Percentiles rank a stretch among this genome's conserved stretches.
Conservation (phyloP, 1,284 basidiomycete species). For the Wolfiporia cocos region DNA sequence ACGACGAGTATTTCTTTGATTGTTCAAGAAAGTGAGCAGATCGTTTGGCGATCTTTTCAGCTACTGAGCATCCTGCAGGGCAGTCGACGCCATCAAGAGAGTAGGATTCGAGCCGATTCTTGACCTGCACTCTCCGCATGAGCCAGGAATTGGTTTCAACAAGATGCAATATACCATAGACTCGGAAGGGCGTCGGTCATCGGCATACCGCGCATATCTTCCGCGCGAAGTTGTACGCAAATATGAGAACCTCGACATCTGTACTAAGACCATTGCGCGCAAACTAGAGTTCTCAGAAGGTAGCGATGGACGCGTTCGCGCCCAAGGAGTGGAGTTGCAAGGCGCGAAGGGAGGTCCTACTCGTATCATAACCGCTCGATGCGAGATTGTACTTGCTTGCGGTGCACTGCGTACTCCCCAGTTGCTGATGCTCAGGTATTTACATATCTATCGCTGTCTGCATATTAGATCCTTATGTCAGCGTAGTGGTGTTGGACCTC, state of each 20-base stretch:
- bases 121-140: background rate
- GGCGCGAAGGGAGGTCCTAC: conserved; percentile 3
- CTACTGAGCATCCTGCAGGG: background rate
- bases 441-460: background rate
- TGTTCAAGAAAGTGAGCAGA: no score
- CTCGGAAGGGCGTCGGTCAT: background rate
- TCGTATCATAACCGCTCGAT: conserved; percentile 16
- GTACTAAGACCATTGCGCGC: conserved; percentile 11
- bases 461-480: no score
- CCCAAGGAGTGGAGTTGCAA: conserved; percentile 8
- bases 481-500: conserved; percentile 24
- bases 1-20: background rate
- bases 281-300: conserved; percentile 5
- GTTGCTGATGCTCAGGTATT: conserved; percentile 28
- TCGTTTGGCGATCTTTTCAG: no score
- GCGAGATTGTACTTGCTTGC: conserved; percentile 26
- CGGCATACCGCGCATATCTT: background rate
- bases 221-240: background rate
- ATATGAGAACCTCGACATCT: background rate
- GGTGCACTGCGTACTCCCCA: conserved; percentile 29
- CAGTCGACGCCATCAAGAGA: background rate
- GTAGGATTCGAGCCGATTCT: background rate
- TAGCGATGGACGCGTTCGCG: conserved; percentile 1
- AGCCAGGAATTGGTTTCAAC: background rate
- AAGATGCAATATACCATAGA: conserved; percentile 2